Conservation (phyloP, 768 basidiomycete species). For the Tricholoma sp. region DNA sequence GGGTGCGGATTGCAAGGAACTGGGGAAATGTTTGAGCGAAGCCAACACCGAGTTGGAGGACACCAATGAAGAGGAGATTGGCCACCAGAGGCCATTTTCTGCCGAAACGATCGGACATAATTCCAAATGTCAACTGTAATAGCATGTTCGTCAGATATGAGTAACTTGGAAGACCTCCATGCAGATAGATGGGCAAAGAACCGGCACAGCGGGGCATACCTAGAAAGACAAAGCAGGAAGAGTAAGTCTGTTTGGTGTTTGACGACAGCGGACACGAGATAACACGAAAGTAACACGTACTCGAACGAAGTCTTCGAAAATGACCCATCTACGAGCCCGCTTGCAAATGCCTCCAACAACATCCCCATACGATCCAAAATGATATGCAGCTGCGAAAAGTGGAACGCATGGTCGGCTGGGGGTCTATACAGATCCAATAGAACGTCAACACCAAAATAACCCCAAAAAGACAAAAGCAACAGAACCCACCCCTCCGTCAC, state of each 20-base stretch:
- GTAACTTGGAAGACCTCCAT: conserved; percentile 26
- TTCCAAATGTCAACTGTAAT: conserved; percentile 62
- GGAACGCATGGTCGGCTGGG: too few species aligned
- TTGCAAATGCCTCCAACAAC: conserved; percentile 66
- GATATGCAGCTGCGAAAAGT: conserved; percentile 78
- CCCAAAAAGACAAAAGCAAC: conserved; percentile 7
- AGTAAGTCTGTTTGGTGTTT: not conserved
- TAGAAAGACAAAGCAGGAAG: conserved; percentile 20
- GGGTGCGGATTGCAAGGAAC: conserved; percentile 86
- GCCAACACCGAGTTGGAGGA: conserved; percentile 74
- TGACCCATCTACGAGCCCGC: conserved; percentile 46
- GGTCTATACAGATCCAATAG: conserved; percentile 32
- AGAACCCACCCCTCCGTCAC: conserved; percentile 69
- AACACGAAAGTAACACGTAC: conserved; percentile 32
- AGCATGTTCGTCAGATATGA: not conserved
- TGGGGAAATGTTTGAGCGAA: conserved; percentile 72
- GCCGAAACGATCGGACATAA: conserved; percentile 87
- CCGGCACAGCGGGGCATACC: conserved; percentile 69
- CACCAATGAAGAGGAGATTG: conserved; percentile 66
- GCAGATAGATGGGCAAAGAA: conserved; percentile 82
- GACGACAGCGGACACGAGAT: conserved; percentile 18
- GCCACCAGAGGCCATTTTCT: conserved; percentile 74
- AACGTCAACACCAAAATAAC: not conserved
- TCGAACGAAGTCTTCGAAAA: conserved; percentile 47
- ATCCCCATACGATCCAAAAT: conserved; percentile 64